Conservation (phyloP, 164 flowering plant species). For the Vitis rotundifolia region DNA sequence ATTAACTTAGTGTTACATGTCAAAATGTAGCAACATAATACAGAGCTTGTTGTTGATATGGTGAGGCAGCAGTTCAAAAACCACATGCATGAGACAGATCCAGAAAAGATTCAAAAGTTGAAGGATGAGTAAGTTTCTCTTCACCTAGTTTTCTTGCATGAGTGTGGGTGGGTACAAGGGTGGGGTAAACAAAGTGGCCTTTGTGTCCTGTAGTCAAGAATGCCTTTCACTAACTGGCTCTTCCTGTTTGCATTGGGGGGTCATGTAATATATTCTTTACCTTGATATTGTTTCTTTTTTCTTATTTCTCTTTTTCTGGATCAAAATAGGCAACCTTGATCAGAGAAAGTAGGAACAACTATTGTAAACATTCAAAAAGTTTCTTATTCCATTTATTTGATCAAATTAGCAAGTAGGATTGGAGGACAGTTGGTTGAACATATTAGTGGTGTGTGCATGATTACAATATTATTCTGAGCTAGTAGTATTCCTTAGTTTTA, state of each 20-base stretch:
- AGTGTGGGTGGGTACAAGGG: not conserved
- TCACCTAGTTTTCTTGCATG: not conserved
- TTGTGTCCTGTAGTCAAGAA: not conserved
- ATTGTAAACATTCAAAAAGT: not conserved
- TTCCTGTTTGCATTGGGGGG: not conserved
- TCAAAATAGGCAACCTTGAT: not conserved
- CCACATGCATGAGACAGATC: constrained; percentile 88
- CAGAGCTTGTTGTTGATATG: constrained; percentile 75
- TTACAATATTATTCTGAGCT: too few species aligned
- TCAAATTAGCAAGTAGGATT: not conserved
- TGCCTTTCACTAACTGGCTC: not conserved
- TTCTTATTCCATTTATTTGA: not conserved
- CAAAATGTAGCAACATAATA: constrained; percentile 77
- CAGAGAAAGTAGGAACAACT: not conserved
- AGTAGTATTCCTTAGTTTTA: not conserved
- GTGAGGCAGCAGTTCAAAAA: constrained; percentile 87
- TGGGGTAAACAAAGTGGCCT: too few species aligned
- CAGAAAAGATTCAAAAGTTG: constrained; percentile 83
- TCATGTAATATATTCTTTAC: not conserved
- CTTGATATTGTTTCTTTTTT: not conserved
- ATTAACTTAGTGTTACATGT: not conserved
- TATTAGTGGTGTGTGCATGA: too few species aligned
- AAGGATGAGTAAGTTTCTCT: constrained; percentile 81
- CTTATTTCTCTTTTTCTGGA: not conserved
- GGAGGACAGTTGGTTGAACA: too few species aligned